Evolutionary conservation across 345 rosid genomes (phyloP).

Genomic region (rapeseed (Brassica napus)): Da-Ae NC_063446.1:73481001-73481500

Average conservation of each 20-base stretch:
- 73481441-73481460: background rate
- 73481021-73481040: slow-evolving; percentile 46
- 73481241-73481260: background rate
- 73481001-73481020: slow-evolving; percentile 47
- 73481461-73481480: background rate
- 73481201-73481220: background rate
- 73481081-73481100: slow-evolving; percentile 62
- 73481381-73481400: background rate
- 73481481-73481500: background rate
- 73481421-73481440: background rate
- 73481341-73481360: background rate
- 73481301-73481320: background rate
- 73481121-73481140: slow-evolving; percentile 60
- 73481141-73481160: slow-evolving; percentile 27
- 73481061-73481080: slow-evolving; percentile 49
- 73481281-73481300: background rate
- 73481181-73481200: slow-evolving; percentile 32
- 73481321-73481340: background rate
- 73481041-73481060: slow-evolving; percentile 62
- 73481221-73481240: background rate
- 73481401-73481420: background rate
- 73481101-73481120: slow-evolving; percentile 47
- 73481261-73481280: background rate
- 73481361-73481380: background rate
- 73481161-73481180: slow-evolving; percentile 44